phyloP scores from a whole-genome alignment of 768 basidiomycete species.

The Pisolithus sp. region DNA sequence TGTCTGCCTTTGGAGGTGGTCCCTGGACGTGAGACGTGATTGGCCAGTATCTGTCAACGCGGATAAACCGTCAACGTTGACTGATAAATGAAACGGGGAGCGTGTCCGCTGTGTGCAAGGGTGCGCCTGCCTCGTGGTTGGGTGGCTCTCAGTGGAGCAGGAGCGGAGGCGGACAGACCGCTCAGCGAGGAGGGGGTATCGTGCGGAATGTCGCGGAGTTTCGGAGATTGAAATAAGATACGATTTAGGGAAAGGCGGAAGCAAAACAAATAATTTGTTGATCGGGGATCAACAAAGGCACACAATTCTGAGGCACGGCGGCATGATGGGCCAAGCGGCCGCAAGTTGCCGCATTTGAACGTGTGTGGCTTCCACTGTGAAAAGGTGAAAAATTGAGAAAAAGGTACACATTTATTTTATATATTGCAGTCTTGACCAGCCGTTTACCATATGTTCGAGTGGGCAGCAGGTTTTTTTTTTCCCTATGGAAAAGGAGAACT shows the following conservation, averaged over 20 bases:
- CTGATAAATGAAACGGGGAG: too few species aligned
- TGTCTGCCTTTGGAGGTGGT: too few species aligned
- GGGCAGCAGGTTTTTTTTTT: not conserved
- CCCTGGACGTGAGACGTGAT: too few species aligned
- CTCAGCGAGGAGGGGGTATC: slow-evolving; percentile 15
- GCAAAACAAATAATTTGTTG: slow-evolving; percentile 36
- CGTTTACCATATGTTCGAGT: not conserved
- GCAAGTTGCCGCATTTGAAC: slow-evolving; percentile 19
- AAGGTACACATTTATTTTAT: not conserved
- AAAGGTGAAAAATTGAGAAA: slow-evolving; percentile 1
- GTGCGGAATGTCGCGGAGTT: slow-evolving; percentile 21
- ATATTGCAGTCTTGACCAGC: not conserved
- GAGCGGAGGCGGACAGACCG: not conserved
- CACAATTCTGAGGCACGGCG: slow-evolving; percentile 27
- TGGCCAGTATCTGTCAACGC: too few species aligned
- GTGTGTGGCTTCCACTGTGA: not conserved
- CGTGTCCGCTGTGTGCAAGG: too few species aligned
- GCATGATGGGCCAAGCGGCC: slow-evolving; percentile 7
- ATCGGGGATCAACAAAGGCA: slow-evolving; percentile 58
- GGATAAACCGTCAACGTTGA: too few species aligned
- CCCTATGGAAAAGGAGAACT: slow-evolving; percentile 1
- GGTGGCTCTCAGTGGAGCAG: too few species aligned
- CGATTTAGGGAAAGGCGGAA: slow-evolving; percentile 23
- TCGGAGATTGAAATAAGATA: slow-evolving; percentile 16
- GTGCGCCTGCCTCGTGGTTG: not conserved